Conservation (phyloP, 306 rosid genomes). For the Cucurbita moschata region DNA sequence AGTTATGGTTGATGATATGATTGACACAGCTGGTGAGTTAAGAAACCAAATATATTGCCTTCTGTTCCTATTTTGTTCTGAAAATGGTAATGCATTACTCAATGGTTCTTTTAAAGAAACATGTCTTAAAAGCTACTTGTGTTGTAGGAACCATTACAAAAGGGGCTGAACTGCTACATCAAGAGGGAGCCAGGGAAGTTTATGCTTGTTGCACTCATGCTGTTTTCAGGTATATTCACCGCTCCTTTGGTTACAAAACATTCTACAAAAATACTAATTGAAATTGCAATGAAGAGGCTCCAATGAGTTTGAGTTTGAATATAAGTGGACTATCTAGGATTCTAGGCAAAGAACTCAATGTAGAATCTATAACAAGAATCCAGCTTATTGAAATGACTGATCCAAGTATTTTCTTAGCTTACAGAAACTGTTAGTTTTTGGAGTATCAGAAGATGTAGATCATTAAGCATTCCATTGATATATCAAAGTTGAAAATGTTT, state of each 20-base stretch:
- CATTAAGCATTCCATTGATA: background rate
- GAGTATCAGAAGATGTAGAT: background rate
- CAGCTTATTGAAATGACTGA: background rate
- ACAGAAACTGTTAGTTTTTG: background rate
- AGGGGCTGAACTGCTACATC: conserved; percentile 82
- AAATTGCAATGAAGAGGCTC: background rate
- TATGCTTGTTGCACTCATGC: conserved; percentile 96
- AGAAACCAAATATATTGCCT: background rate
- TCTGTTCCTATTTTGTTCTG: background rate
- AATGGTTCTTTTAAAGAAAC: background rate
- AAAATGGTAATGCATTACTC: background rate
- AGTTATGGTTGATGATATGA: conserved; percentile 97
- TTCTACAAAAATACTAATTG: background rate
- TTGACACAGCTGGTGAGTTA: conserved; percentile 84
- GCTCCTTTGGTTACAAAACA: background rate
- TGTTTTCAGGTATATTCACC: conserved; percentile 46
- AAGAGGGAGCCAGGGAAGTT: conserved; percentile 96
- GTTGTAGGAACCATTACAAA: conserved; percentile 73
- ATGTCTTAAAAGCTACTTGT: background rate
- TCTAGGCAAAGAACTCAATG: background rate
- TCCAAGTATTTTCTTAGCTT: background rate
- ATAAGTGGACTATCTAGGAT: background rate
- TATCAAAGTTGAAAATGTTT: no score
- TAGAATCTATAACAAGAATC: background rate
- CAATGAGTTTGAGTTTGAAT: background rate